phyloP scores from a whole-genome alignment of 495 filamentous ascomycete species.

The Penicillium paradoxum region DNA sequence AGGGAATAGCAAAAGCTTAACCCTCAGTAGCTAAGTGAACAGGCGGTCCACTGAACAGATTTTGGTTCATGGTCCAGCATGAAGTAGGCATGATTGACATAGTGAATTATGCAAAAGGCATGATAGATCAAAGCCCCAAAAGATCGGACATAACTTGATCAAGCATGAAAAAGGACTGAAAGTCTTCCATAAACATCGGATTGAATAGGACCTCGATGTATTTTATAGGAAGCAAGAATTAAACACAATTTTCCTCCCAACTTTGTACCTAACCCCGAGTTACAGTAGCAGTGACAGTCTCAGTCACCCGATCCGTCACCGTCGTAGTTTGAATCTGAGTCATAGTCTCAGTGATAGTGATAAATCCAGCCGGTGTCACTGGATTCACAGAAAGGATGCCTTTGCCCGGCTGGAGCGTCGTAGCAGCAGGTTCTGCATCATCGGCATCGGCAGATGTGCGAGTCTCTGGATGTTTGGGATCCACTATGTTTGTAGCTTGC shows the following conservation, averaged over 20 bases:
- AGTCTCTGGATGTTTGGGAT: not conserved
- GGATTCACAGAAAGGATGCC: conserved; percentile 9
- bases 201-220: not conserved
- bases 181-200: not conserved
- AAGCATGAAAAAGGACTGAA: no score
- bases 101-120: no score
- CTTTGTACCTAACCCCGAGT: not conserved
- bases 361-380: conserved; percentile 6
- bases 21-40: no score
- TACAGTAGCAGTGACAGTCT: conserved; percentile 17
- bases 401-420: not conserved
- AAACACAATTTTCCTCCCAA: not conserved
- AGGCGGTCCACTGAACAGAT: no score
- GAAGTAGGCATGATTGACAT: no score
- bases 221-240: not conserved
- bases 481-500: not conserved
- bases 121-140: no score
- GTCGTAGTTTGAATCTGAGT: conserved; percentile 12
- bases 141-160: no score
- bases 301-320: conserved; percentile 8
- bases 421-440: not conserved
- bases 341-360: conserved; percentile 7
- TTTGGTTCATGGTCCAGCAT: no score
- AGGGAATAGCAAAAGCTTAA: no score
- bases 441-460: not conserved